Evolutionary conservation across 371 early-diverging fungal species (phyloP).

Genomic region (Dichotomocladium elegans): DNA sequence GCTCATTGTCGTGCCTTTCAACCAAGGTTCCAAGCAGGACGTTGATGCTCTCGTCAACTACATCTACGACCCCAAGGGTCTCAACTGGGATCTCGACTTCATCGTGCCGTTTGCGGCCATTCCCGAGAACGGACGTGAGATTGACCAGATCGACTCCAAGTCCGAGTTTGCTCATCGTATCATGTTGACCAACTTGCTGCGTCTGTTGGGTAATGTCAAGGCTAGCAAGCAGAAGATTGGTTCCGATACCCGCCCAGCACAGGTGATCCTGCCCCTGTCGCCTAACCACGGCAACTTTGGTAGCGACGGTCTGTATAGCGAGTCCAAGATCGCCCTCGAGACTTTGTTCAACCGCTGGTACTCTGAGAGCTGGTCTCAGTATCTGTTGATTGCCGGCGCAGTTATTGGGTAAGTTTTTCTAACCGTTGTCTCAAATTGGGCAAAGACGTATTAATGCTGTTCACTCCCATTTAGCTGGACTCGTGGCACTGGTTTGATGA

Average conservation of each 20-base stretch:
- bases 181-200: slow-evolving; percentile 87
- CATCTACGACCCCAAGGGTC: slow-evolving; percentile 84
- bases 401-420: slow-evolving; percentile 72
- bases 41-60: slow-evolving; percentile 76
- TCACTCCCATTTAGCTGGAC: slow-evolving; percentile 67
- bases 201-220: slow-evolving; percentile 81
- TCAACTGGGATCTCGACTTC: slow-evolving; percentile 91
- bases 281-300: slow-evolving; percentile 97
- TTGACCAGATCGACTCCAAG: slow-evolving; percentile 79
- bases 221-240: slow-evolving; percentile 77
- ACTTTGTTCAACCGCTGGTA: slow-evolving; percentile 91
- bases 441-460: not conserved
- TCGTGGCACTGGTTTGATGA: slow-evolving; percentile 95
- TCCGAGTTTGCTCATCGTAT: slow-evolving; percentile 91
- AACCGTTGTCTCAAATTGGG: no score
- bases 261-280: slow-evolving; percentile 89
- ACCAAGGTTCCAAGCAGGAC: slow-evolving; percentile 89
- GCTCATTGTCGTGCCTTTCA: slow-evolving; percentile 94
- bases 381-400: slow-evolving; percentile 88
- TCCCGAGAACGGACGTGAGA: slow-evolving; percentile 85
- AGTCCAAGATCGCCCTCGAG: slow-evolving; percentile 92
- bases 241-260: slow-evolving; percentile 85
- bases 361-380: slow-evolving; percentile 88
- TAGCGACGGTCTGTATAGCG: slow-evolving; percentile 90
- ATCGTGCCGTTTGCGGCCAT: slow-evolving; percentile 96